phyloP scores from a whole-genome alignment of 192 early-diverging fungal genomes.

The Coemansia sp. region DNA sequence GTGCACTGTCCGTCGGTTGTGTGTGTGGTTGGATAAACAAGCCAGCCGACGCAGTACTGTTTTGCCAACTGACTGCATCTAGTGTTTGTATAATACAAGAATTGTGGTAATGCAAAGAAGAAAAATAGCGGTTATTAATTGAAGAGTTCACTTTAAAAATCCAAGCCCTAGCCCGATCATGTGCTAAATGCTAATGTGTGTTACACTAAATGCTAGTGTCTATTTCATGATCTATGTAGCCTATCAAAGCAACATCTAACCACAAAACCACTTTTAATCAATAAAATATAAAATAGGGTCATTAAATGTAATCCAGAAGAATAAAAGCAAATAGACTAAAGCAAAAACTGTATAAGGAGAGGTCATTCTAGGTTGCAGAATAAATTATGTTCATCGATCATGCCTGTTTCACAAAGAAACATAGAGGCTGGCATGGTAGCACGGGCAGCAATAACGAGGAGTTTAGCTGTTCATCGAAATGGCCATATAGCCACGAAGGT shows the following conservation, averaged over 20 bases:
- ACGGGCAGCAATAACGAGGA: too few relatives aligned
- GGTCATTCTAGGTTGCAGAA: not conserved
- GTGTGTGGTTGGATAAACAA: not conserved
- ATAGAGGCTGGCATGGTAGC: not conserved
- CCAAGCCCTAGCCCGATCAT: not conserved
- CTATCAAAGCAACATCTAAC: too few relatives aligned
- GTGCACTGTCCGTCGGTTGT: constrained; percentile 7
- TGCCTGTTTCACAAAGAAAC: not conserved
- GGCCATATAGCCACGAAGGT: constrained; percentile 50
- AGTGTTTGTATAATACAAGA: not conserved
- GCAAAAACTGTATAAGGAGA: not conserved
- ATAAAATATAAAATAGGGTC: too few relatives aligned
- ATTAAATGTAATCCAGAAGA: too few relatives aligned
- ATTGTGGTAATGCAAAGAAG: not conserved
- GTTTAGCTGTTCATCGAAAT: constrained; percentile 43
- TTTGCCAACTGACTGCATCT: not conserved
- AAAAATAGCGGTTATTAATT: not conserved
- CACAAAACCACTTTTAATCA: too few relatives aligned
- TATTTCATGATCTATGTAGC: too few relatives aligned
- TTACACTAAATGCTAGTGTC: too few relatives aligned
- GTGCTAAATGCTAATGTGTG: too few relatives aligned
- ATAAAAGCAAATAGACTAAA: not conserved
- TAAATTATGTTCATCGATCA: too few relatives aligned
- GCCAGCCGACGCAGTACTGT: not conserved
- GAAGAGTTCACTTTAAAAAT: not conserved